phyloP scores from a whole-genome alignment of 1,284 basidiomycete genomes.

The Entoloma clypeatum region DNA sequence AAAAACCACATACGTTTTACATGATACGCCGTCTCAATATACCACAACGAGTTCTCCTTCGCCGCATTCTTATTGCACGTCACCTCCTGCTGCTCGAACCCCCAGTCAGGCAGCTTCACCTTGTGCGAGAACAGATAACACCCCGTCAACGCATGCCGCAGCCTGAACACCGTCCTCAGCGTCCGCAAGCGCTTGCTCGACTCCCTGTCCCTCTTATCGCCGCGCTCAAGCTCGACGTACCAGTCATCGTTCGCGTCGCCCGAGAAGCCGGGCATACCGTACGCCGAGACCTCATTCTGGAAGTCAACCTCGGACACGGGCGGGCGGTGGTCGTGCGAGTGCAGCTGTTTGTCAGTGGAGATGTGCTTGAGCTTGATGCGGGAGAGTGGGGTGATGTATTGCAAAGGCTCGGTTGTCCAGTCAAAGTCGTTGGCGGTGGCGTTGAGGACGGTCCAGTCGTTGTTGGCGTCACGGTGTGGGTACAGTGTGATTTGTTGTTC shows the following conservation, averaged over 20 bases:
- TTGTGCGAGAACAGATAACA: slow-evolving; percentile 99
- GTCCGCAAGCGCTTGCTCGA: slow-evolving; percentile 75
- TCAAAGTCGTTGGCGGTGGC: slow-evolving; percentile 52
- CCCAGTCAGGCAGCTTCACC: slow-evolving; percentile 97
- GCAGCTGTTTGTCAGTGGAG: slow-evolving; percentile 81
- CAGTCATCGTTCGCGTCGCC: slow-evolving; percentile 97
- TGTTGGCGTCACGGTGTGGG: slow-evolving; percentile 92
- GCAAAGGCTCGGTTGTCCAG: slow-evolving; percentile 55
- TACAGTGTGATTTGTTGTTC: slow-evolving; percentile 99
- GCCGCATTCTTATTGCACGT: slow-evolving; percentile 98
- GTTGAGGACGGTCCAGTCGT: slow-evolving; percentile 83
- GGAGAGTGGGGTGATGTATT: slow-evolving; percentile 62
- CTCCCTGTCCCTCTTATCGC: slow-evolving; percentile 62
- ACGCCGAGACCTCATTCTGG: slow-evolving; percentile 97
- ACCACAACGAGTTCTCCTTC: slow-evolving; percentile 90
- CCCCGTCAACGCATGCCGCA: slow-evolving; percentile 84
- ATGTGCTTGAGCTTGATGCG: slow-evolving; percentile 85
- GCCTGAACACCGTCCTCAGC: slow-evolving; percentile 78
- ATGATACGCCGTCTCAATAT: slow-evolving; percentile 85
- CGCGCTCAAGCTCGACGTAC: slow-evolving; percentile 83
- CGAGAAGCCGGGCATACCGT: slow-evolving; percentile 82
- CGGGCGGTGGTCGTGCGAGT: slow-evolving; percentile 92
- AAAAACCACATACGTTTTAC: slow-evolving; percentile 56
- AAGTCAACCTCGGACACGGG: slow-evolving; percentile 99
- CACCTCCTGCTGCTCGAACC: slow-evolving; percentile 96